Percentiles rank a stretch among this genome's conserved stretches.
Conservation (phyloP, 495 filamentous ascomycete species). For the Beverwykella pulmonaria region DNA sequence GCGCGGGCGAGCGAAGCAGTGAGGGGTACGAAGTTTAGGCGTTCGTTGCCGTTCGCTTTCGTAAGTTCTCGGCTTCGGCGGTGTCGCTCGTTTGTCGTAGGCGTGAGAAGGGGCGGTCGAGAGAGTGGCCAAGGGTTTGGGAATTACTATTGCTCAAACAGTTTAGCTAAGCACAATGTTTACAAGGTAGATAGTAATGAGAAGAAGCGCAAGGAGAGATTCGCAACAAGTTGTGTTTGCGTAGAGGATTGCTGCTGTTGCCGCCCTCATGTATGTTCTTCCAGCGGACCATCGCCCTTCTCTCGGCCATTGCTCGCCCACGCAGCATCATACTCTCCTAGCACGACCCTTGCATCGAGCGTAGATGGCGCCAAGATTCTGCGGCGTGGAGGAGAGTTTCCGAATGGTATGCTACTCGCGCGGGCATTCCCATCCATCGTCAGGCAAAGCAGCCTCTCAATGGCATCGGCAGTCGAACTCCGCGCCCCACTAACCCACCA, state of each 20-base stretch:
- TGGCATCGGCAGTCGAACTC: not conserved
- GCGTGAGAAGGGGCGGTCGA: not conserved
- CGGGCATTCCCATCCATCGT: no score
- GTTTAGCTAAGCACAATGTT: slow-evolving; percentile 1
- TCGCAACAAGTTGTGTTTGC: not conserved
- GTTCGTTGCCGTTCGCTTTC: not conserved
- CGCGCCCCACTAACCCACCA: not conserved
- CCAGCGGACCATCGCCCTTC: not conserved
- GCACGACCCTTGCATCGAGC: not conserved
- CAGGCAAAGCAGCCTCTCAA: not conserved
- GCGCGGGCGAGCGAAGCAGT: not conserved
- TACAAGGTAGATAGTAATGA: not conserved
- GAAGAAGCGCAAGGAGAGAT: slow-evolving; percentile 1
- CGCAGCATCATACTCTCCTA: not conserved
- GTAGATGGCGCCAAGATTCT: not conserved
- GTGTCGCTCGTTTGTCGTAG: not conserved
- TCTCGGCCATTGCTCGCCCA: not conserved
- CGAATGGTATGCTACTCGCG: not conserved
- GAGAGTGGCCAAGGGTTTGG: no score
- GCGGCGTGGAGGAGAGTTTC: not conserved
- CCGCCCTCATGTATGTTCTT: no score
- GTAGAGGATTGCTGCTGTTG: not conserved
- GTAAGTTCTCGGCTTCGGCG: not conserved
- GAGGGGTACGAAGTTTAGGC: not conserved
- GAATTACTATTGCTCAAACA: not conserved